These are phyloP conservation scores for Claviceps spartinae DNA, from an alignment of 2,329 filamentous ascomycete genomes.

Conservation along the genomic window DNA sequence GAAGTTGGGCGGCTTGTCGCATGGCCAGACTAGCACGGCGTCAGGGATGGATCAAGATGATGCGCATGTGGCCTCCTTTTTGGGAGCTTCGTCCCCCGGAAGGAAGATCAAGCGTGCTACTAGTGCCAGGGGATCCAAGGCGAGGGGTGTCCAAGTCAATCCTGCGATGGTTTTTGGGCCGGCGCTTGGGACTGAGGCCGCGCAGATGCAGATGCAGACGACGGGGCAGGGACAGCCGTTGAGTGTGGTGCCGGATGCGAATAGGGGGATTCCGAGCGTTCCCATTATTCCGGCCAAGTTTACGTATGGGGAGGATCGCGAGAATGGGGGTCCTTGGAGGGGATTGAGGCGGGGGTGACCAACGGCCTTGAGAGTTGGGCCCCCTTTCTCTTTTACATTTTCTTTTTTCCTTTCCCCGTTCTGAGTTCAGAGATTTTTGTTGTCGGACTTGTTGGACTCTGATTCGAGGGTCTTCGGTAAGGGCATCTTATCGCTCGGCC, in stretches of 20 bases:
- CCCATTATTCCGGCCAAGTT: conserved; percentile 32
- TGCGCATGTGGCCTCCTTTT: not conserved
- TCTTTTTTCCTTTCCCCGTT: not conserved
- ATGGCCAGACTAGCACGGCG: not conserved
- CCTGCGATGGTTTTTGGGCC: not conserved
- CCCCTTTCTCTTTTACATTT: not conserved
- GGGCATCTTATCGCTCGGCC: too few species aligned
- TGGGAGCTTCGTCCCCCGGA: not conserved
- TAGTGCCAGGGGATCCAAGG: conserved; percentile 3
- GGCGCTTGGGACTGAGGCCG: not conserved
- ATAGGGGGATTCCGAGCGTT: conserved; percentile 32
- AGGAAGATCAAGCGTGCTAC: conserved; percentile 3
- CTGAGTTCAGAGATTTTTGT: too few species aligned
- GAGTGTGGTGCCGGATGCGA: conserved; percentile 30
- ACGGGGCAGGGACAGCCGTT: conserved; percentile 14
- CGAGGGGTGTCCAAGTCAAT: not conserved
- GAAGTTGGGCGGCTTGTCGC: conserved; percentile 5
- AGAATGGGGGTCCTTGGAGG: conserved; percentile 20
- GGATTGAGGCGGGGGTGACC: conserved; percentile 11
- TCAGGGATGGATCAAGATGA: not conserved
- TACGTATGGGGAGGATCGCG: conserved; percentile 19
- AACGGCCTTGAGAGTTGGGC: too few species aligned
- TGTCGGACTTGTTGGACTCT: too few species aligned
- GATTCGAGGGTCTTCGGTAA: too few species aligned
- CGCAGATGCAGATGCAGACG: too few species aligned